Conservation (phyloP, 208 protist genomes). For the Lotmaria passim region DNA sequence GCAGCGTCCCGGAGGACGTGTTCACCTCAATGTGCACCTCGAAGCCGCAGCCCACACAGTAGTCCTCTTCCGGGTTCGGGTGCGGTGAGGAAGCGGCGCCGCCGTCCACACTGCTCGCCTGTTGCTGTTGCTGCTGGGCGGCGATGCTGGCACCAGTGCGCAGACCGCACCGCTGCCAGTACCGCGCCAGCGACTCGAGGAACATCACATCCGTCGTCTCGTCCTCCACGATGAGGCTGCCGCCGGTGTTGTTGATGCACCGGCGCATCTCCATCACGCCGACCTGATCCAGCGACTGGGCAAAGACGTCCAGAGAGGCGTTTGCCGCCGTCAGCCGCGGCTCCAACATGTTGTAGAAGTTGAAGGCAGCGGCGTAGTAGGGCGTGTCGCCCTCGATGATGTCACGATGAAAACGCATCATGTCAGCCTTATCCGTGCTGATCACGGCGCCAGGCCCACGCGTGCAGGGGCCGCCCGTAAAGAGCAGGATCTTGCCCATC, state of each 20-base stretch:
- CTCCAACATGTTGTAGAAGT: conserved; percentile 94
- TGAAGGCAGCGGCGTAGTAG: conserved; percentile 67
- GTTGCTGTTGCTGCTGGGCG: background rate
- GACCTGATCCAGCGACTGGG: conserved; percentile 96
- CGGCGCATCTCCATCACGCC: conserved; percentile 96
- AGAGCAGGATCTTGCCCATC: conserved; percentile 90
- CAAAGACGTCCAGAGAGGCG: conserved; percentile 97
- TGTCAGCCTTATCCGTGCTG: conserved; percentile 90
- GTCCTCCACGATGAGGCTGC: conserved; percentile 95
- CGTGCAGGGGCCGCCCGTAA: conserved; percentile 96
- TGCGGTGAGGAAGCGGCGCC: background rate
- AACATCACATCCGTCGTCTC: conserved; percentile 92
- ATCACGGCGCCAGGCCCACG: conserved; percentile 93
- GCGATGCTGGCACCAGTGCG: conserved; percentile 12
- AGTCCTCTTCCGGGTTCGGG: conserved; percentile 14
- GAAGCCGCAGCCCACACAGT: conserved; percentile 59
- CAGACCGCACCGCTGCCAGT: conserved; percentile 78
- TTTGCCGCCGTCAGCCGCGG: conserved; percentile 83
- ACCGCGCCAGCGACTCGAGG: conserved; percentile 71
- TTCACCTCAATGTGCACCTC: conserved; percentile 71
- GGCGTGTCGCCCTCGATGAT: conserved; percentile 89
- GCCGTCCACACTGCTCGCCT: background rate
- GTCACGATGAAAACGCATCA: conserved; percentile 97
- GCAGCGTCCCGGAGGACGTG: conserved; percentile 75
- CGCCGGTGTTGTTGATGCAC: conserved; percentile 92